A percentile compares a stretch with the other conserved stretches of the same genome.
Evolutionary conservation across 768 basidiomycete species (phyloP).

Genomic region (Trametes coccinea): DNA sequence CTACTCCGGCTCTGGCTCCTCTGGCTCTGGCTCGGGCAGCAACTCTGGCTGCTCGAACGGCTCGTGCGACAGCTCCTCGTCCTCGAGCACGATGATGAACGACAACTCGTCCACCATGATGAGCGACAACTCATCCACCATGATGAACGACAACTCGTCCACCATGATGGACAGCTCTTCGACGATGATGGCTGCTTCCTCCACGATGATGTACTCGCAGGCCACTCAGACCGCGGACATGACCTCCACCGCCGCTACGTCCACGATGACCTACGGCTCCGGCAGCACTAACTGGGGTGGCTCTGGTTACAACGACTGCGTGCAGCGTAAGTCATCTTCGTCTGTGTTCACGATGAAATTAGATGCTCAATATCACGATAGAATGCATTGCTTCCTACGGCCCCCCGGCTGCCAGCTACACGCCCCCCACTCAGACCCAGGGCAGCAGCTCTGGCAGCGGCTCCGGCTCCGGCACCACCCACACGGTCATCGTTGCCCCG

Average conservation of each 20-base stretch:
- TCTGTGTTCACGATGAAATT: neutral
- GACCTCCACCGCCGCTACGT: neutral
- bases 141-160: too few relatives aligned
- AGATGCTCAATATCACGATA: slow-evolving; percentile 27
- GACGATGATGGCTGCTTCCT: neutral
- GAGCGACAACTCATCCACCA: too few relatives aligned
- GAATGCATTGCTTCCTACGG: slow-evolving; percentile 71
- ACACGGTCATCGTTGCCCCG: slow-evolving; percentile 79
- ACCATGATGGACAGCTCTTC: slow-evolving; percentile 4
- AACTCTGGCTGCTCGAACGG: slow-evolving; percentile 20
- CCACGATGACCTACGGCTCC: slow-evolving; percentile 53
- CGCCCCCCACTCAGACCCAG: slow-evolving; percentile 27
- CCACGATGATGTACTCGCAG: neutral
- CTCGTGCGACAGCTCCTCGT: neutral
- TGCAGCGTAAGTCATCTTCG: slow-evolving; percentile 53
- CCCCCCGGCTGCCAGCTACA: slow-evolving; percentile 32
- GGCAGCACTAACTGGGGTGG: slow-evolving; percentile 59
- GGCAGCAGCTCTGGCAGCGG: slow-evolving; percentile 10
- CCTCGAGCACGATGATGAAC: neutral
- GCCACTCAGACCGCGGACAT: slow-evolving; percentile 5
- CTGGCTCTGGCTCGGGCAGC: slow-evolving; percentile 25
- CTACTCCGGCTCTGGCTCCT: neutral
- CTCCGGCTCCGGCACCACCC: slow-evolving; percentile 51
- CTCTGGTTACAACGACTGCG: slow-evolving; percentile 64
- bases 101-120: neutral